Percentiles rank a stretch among this genome's conserved stretches.
Evolutionary conservation across 208 protist genomes (phyloP).

Genomic region (Leptomonas pyrrhocoris): DNA sequence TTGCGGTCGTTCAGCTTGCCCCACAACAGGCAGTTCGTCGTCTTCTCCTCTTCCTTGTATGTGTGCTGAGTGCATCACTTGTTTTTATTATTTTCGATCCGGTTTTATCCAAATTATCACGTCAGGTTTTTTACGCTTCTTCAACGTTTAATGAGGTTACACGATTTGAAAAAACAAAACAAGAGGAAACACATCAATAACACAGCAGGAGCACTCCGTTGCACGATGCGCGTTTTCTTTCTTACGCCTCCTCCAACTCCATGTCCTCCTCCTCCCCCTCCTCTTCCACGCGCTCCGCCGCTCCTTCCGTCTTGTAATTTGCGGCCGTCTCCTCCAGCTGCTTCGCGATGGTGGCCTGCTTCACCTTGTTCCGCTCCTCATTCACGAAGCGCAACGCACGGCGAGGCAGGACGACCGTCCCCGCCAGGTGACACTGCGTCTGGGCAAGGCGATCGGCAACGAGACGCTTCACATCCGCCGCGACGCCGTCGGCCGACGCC

Average conservation of each 20-base stretch:
- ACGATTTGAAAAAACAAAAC: neutral
- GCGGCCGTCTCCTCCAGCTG: slow-evolving; percentile 32
- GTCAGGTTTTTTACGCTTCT: too few species aligned
- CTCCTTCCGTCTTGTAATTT: neutral
- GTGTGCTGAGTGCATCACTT: too few species aligned
- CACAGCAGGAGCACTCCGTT: too few species aligned
- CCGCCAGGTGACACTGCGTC: slow-evolving; percentile 47
- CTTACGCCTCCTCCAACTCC: slow-evolving; percentile 9
- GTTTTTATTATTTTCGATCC: too few species aligned
- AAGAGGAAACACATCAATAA: neutral
- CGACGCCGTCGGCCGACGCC: slow-evolving; percentile 37
- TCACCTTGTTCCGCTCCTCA: slow-evolving; percentile 53
- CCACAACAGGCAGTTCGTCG: too few species aligned
- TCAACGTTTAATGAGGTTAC: too few species aligned
- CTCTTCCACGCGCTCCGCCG: neutral
- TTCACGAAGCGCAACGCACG: slow-evolving; percentile 80
- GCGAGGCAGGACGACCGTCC: slow-evolving; percentile 54
- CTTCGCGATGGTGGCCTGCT: slow-evolving; percentile 50
- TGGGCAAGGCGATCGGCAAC: slow-evolving; percentile 56
- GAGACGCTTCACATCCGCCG: slow-evolving; percentile 36
- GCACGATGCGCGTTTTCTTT: too few species aligned
- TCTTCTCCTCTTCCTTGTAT: too few species aligned
- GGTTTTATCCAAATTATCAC: too few species aligned
- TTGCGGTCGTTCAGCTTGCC: too few species aligned
- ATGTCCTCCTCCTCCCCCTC: slow-evolving; percentile 4